A percentile compares a stretch with the other conserved stretches of the same genome.
Conservation (phyloP, 2,329 filamentous ascomycete species). For the Colletotrichum lini region DNA sequence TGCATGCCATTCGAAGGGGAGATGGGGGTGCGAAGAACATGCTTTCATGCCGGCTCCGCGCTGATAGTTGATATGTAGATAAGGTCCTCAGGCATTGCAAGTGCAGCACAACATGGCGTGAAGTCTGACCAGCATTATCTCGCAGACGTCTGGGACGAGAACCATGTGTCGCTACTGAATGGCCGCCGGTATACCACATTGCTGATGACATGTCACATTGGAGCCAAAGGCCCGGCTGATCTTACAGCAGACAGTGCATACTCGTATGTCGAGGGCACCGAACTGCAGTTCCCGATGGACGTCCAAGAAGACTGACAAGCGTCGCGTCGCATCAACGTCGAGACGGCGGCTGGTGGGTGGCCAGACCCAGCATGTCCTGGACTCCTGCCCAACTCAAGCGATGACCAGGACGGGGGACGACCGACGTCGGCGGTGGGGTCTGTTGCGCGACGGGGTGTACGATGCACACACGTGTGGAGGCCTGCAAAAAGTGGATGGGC, state of each 20-base stretch:
- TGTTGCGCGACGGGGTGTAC: neutral
- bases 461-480: neutral
- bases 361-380: constrained; percentile 19
- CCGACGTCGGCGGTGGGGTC: constrained; percentile 38
- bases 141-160: constrained; percentile 8
- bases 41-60: constrained; percentile 24
- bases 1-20: constrained; percentile 31
- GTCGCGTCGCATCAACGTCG: constrained; percentile 18
- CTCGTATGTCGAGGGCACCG: constrained; percentile 20
- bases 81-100: constrained; percentile 17
- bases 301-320: constrained; percentile 18
- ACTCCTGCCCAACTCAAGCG: constrained; percentile 14
- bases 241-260: constrained; percentile 19
- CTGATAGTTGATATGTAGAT: constrained; percentile 29
- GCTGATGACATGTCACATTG: neutral
- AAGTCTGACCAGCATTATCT: constrained; percentile 28
- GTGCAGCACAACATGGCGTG: constrained; percentile 2
- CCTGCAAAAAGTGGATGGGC: constrained; percentile 29
- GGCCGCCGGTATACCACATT: constrained; percentile 23
- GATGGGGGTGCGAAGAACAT: constrained; percentile 30
- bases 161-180: constrained; percentile 4
- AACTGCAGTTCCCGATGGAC: constrained; percentile 25
- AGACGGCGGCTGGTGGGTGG: neutral
- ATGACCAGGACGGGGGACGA: constrained; percentile 23
- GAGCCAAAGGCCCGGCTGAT: constrained; percentile 6